Conservation (phyloP, 2,329 filamentous ascomycete genomes). For the Diplodia sapinea region DNA sequence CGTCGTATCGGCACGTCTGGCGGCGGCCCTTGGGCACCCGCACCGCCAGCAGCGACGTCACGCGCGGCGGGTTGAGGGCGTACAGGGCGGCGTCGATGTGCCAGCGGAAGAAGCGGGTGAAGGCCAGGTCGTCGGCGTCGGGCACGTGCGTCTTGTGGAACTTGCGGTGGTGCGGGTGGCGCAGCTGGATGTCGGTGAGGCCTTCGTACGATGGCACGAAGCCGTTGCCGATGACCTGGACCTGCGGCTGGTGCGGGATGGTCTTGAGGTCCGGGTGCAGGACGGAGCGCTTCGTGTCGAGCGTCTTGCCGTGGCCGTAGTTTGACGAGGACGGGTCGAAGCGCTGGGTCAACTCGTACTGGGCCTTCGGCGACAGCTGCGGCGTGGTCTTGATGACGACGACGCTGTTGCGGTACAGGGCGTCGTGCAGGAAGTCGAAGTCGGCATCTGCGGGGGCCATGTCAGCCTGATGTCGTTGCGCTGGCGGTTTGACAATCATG, state of each 20-base stretch:
- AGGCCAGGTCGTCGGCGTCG: conserved; percentile 63
- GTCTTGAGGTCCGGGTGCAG: conserved; percentile 82
- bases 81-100: conserved; percentile 82
- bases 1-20: conserved; percentile 75
- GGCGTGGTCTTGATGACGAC: conserved; percentile 73
- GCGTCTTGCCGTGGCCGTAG: conserved; percentile 78
- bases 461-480: conserved; percentile 17
- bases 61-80: conserved; percentile 73
- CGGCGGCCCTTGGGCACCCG: conserved; percentile 69
- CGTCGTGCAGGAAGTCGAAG: conserved; percentile 67
- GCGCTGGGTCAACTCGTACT: conserved; percentile 74
- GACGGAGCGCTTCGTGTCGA: conserved; percentile 69
- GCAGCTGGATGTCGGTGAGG: conserved; percentile 68
- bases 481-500: background rate
- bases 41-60: conserved; percentile 76
- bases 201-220: conserved; percentile 73
- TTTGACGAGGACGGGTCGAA: conserved; percentile 71
- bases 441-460: conserved; percentile 58
- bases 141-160: conserved; percentile 73
- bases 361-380: conserved; percentile 69
- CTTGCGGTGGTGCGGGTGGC: conserved; percentile 77
- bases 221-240: conserved; percentile 81
- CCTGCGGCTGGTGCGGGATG: conserved; percentile 78
- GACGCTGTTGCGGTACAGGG: conserved; percentile 71
- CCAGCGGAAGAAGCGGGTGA: conserved; percentile 74